Evolutionary conservation across 192 early-diverging fungal genomes (phyloP), one percentile per base, ranked within the genome.

Genomic region (Irineochytrium annulatum): DNA sequence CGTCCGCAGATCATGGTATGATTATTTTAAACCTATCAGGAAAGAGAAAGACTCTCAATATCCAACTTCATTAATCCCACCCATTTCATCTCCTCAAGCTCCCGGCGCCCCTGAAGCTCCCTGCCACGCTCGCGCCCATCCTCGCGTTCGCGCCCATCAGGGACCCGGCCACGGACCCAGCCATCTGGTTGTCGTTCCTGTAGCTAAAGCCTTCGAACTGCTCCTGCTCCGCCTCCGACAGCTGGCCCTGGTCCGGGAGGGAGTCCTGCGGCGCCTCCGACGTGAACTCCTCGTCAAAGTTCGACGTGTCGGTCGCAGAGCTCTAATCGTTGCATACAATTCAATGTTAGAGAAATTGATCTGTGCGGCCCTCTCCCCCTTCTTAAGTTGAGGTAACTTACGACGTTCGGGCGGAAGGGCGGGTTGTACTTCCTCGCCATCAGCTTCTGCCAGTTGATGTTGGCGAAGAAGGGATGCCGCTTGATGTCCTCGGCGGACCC

Each of bases 271-370:
- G 91, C 14, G 84, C 76, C 59, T 97, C 94, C n/a, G 89, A 87
- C 4, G 95, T 98, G 62, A 98, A 98, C 74, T 95, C 94, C 57
- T 92, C 89, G 66, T 98, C 95, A 86, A 98, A 98, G 74, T 98
- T 98, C 69, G 92, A 91, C 13, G 94, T 97, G 67, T 98, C 95
- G 43, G 83, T 84, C 2, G 91, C 90, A 31, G 87, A 90, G 17
- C 57, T 61, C 56, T 65, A n/a, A n/a, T n/a, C n/a, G n/a, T n/a
- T 79, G 85, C 43, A 52, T 28, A 20, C 27, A 19, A 2, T 17
- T 34, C 20, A 20, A 19, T n/a, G 41, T 27, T 16, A 53, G 1
- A 35, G 34, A 41, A 31, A 8, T 17, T 11, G 37, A 39, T 39
- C 8, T 17, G 37, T 39, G 37, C 6, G 37, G 8, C 17, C 8